Percentiles rank a stretch among this genome's conserved stretches.
phyloP scores from a whole-genome alignment of 306 rosid genomes.

The Albizia julibrissin region DNA sequence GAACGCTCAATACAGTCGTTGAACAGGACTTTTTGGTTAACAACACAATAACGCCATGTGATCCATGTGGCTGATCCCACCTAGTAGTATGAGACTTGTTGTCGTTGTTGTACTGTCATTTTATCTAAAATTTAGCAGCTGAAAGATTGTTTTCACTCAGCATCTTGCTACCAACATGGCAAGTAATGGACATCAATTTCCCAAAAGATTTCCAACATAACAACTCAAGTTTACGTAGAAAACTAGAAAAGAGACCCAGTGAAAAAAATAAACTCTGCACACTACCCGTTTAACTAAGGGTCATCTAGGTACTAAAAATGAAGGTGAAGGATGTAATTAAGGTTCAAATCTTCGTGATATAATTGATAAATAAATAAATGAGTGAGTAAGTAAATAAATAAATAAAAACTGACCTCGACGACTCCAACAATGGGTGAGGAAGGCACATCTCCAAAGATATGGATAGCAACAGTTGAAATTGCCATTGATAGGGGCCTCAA shows the following conservation, averaged over 20 bases:
- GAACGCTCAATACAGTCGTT: too few relatives aligned
- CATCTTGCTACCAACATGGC: background rate
- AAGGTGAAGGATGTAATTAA: background rate
- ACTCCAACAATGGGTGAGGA: conserved; percentile 89
- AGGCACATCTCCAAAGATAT: conserved; percentile 91
- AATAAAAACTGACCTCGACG: conserved; percentile 58
- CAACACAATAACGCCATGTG: too few relatives aligned
- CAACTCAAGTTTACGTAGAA: background rate
- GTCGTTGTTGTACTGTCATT: too few relatives aligned
- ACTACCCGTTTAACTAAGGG: background rate
- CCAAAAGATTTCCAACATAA: background rate
- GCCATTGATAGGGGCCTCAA: conserved; percentile 96
- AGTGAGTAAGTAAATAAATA: background rate
- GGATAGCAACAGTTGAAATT: conserved; percentile 80
- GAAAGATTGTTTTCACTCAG: background rate
- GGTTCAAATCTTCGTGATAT: background rate
- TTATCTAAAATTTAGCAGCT: too few relatives aligned
- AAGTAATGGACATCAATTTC: background rate
- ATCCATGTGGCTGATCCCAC: too few relatives aligned
- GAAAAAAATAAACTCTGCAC: background rate
- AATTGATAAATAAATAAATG: background rate
- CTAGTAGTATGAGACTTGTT: too few relatives aligned
- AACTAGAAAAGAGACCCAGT: background rate
- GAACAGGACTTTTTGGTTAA: too few relatives aligned
- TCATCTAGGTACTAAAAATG: background rate